Percentiles rank a stretch among this genome's conserved stretches.
Evolutionary conservation across 768 basidiomycete genomes (phyloP).

Genomic region (Trametes sanguinea): DNA sequence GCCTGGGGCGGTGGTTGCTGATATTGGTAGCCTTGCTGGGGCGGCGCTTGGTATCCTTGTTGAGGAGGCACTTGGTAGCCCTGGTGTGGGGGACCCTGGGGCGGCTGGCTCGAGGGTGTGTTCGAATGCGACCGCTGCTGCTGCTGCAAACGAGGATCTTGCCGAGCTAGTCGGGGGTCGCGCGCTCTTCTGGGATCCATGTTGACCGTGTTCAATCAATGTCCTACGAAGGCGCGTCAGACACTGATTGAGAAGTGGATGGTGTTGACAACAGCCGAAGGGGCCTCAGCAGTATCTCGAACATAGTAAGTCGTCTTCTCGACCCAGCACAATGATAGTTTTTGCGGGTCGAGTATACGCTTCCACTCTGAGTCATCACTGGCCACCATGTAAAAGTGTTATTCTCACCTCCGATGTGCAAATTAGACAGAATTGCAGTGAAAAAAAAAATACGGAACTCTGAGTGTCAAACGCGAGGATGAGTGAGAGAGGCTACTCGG

Average conservation of each 20-base stretch:
- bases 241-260: background rate
- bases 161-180: slow-evolving; percentile 76
- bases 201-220: background rate
- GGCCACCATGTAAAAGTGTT: background rate
- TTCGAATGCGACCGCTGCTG: slow-evolving; percentile 41
- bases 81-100: slow-evolving; percentile 12
- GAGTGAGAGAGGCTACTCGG: background rate
- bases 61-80: background rate
- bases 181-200: slow-evolving; percentile 85
- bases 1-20: slow-evolving; percentile 13
- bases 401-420: slow-evolving; percentile 1
- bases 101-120: slow-evolving; percentile 36
- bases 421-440: background rate
- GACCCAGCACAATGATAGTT: slow-evolving; percentile 49
- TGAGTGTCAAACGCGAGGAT: background rate
- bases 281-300: slow-evolving; percentile 92
- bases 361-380: slow-evolving; percentile 94
- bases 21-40: slow-evolving; percentile 12
- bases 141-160: slow-evolving; percentile 60
- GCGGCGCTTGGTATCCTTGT: slow-evolving; percentile 2
- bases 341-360: slow-evolving; percentile 66
- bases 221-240: slow-evolving; percentile 5
- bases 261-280: slow-evolving; percentile 3
- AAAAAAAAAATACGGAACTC: background rate
- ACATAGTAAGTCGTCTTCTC: slow-evolving; percentile 75